phyloP scores from a whole-genome alignment of 495 filamentous ascomycete genomes.

The Penicillium taxi region DNA sequence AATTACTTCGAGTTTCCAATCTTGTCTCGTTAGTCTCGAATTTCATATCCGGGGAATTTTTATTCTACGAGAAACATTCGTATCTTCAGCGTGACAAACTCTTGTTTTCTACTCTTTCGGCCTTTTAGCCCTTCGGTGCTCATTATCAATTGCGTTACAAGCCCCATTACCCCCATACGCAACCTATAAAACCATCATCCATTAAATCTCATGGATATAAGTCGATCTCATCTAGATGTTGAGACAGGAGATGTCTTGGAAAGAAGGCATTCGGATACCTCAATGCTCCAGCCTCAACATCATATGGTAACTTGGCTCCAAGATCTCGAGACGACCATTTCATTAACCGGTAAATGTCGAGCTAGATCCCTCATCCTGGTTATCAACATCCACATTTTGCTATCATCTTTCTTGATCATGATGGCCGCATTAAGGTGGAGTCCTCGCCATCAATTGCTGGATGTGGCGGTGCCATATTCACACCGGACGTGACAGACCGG shows the following conservation, averaged over 20 bases:
- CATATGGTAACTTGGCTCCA: slow-evolving; percentile 11
- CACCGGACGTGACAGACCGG: slow-evolving; percentile 29
- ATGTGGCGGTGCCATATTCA: slow-evolving; percentile 32
- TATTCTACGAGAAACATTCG: slow-evolving; percentile 7
- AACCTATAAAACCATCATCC: no score
- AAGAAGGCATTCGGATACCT: slow-evolving; percentile 20
- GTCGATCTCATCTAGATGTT: slow-evolving; percentile 5
- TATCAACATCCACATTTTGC: slow-evolving; percentile 33
- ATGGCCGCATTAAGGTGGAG: slow-evolving; percentile 28
- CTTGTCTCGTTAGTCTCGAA: not conserved
- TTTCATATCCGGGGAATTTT: slow-evolving; percentile 4
- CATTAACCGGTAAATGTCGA: not conserved
- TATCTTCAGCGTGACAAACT: no score
- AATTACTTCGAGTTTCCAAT: no score
- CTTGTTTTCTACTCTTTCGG: no score
- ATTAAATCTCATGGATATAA: slow-evolving; percentile 20
- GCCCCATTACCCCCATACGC: no score
- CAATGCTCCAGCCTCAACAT: slow-evolving; percentile 6
- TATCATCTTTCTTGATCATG: slow-evolving; percentile 33
- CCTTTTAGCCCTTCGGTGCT: not conserved
- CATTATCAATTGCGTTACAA: not conserved
- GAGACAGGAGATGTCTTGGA: slow-evolving; percentile 16
- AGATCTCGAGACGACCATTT: not conserved
- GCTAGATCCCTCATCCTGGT: slow-evolving; percentile 11
- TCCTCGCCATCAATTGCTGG: slow-evolving; percentile 31